A percentile compares a stretch with the other conserved stretches of the same genome.
These are phyloP conservation scores for Coelastrella sp. DNA, from an alignment of 139 green algal genomes.

Conservation along the genomic window DNA sequence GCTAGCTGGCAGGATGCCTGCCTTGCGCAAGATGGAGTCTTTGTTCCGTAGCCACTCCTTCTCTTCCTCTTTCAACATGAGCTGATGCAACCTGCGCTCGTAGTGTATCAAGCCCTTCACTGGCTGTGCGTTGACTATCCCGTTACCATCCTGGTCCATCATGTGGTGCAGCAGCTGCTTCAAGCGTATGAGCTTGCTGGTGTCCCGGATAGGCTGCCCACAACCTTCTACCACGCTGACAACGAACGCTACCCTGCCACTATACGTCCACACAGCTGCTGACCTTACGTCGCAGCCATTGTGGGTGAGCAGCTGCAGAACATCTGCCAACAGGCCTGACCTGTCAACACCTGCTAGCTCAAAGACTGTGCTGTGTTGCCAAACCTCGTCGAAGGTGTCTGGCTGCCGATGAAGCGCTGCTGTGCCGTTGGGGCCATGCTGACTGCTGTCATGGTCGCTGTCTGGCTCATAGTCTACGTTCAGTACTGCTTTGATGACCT, in stretches of 20 bases:
- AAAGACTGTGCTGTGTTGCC: constrained; percentile 81
- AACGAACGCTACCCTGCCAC: constrained; percentile 83
- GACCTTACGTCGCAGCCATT: constrained; percentile 87
- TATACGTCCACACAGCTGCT: constrained; percentile 85
- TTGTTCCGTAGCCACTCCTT: constrained; percentile 61
- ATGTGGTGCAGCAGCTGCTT: constrained; percentile 78
- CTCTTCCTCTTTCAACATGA: constrained; percentile 89
- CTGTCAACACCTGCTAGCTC: constrained; percentile 90
- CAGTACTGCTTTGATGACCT: constrained; percentile 71
- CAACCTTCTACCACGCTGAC: constrained; percentile 79
- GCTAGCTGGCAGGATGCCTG: constrained; percentile 1
- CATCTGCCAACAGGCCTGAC: constrained; percentile 85
- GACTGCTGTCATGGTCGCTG: constrained; percentile 12
- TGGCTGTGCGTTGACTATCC: constrained; percentile 33
- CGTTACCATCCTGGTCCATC: constrained; percentile 48
- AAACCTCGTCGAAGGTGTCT: constrained; percentile 33
- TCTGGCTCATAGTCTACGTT: constrained; percentile 52
- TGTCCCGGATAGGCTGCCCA: constrained; percentile 69
- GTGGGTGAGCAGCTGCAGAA: constrained; percentile 85
- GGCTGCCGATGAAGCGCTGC: not conserved
- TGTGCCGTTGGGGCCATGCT: constrained; percentile 2
- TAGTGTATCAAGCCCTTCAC: constrained; percentile 81
- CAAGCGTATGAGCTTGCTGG: constrained; percentile 72
- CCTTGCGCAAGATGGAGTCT: constrained; percentile 20
- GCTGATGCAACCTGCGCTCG: constrained; percentile 92